Conservation (phyloP, 169 alveolate genomes). For the Amoebophrya sp. region DNA sequence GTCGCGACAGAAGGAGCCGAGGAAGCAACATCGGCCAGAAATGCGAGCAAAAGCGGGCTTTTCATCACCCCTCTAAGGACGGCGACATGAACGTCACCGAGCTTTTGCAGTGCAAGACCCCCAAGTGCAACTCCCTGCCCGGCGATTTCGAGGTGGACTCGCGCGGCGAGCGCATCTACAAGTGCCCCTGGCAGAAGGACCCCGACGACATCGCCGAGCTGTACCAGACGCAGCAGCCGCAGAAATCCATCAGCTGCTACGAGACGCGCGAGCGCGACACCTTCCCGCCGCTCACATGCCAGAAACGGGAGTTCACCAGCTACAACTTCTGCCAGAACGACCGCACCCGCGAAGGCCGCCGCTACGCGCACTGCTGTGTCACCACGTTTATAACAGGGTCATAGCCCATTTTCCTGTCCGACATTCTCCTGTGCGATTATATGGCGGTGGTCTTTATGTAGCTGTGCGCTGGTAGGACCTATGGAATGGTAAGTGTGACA, state of each 20-base stretch:
- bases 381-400: too few relatives aligned
- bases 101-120: background rate
- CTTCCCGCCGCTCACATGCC: background rate
- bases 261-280: background rate
- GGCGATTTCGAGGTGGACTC: background rate
- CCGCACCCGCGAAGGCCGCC: background rate
- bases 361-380: background rate
- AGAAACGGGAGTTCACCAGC: background rate
- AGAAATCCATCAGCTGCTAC: background rate
- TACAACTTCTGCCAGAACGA: background rate
- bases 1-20: too few relatives aligned
- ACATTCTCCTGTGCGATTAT: too few relatives aligned
- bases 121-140: background rate
- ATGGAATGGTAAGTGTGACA: too few relatives aligned
- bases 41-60: too few relatives aligned
- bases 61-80: background rate
- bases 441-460: too few relatives aligned
- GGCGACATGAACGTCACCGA: background rate
- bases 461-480: too few relatives aligned
- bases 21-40: too few relatives aligned
- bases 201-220: background rate
- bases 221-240: background rate
- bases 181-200: constrained; percentile 5
- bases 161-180: background rate
- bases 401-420: too few relatives aligned